Percentiles rank a stretch among this genome's conserved stretches.
These are phyloP conservation scores for Apiotrichum gamsii DNA, from an alignment of 1,284 basidiomycete species.

Conservation along the genomic window DNA sequence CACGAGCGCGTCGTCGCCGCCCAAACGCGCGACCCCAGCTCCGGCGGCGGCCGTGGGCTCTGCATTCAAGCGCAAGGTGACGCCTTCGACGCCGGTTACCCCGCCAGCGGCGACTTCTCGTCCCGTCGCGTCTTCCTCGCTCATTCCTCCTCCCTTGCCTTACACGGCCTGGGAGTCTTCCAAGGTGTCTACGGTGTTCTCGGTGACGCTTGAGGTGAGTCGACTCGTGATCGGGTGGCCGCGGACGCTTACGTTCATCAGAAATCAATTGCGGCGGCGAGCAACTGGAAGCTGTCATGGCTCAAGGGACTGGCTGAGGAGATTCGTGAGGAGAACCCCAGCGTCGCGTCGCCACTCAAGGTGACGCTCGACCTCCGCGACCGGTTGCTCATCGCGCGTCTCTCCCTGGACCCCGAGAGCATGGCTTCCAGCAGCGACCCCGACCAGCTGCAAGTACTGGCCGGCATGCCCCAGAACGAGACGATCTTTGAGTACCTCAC, in stretches of 20 bases:
- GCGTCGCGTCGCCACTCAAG: constrained; percentile 47
- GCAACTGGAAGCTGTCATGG: constrained; percentile 70
- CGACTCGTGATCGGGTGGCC: no score
- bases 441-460: constrained; percentile 69
- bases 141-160: constrained; percentile 32
- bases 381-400: constrained; percentile 74
- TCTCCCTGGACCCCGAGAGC: constrained; percentile 69
- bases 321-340: constrained; percentile 58
- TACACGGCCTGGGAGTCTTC: constrained; percentile 69
- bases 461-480: constrained; percentile 68
- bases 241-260: constrained; percentile 36
- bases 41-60: not conserved
- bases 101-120: constrained; percentile 1
- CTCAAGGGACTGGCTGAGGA: constrained; percentile 71
- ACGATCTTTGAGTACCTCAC: constrained; percentile 88
- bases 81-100: not conserved
- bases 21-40: not conserved
- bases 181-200: constrained; percentile 61
- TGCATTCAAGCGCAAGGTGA: not conserved
- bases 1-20: constrained; percentile 8
- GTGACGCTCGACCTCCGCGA: constrained; percentile 26
- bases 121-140: not conserved
- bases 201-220: constrained; percentile 71
- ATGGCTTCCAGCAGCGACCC: constrained; percentile 64
- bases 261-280: constrained; percentile 64